These are phyloP conservation scores for Diplodia corticola DNA, from an alignment of 2,329 filamentous ascomycete species.

Conservation along the genomic window DNA sequence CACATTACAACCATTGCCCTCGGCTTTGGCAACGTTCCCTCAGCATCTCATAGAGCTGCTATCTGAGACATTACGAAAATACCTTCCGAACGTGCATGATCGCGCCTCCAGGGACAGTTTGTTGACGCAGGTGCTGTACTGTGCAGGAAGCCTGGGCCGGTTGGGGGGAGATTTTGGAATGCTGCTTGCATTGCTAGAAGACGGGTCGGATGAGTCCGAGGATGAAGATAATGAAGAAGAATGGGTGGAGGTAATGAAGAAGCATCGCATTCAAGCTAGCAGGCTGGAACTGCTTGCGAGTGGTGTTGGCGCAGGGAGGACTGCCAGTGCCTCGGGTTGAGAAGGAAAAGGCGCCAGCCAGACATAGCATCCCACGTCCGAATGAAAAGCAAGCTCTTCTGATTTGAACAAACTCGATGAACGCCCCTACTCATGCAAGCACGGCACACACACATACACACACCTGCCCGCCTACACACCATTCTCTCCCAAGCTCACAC, in stretches of 20 bases:
- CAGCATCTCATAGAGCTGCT: constrained; percentile 80
- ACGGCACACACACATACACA: background rate
- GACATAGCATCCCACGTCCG: background rate
- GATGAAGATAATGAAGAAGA: constrained; percentile 54
- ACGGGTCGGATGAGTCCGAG: constrained; percentile 48
- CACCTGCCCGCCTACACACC: background rate
- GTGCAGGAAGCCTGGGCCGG: constrained; percentile 84
- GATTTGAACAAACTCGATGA: background rate
- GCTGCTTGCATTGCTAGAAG: constrained; percentile 68
- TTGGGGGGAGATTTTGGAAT: constrained; percentile 92
- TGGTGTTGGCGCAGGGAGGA: constrained; percentile 41
- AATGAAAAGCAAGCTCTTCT: background rate
- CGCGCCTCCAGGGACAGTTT: constrained; percentile 80
- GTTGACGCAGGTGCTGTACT: constrained; percentile 89
- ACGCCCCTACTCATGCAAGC: background rate
- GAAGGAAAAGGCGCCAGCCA: background rate
- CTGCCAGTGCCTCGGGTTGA: background rate
- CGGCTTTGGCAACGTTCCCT: constrained; percentile 79
- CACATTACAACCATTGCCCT: constrained; percentile 61
- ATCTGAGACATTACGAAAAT: constrained; percentile 70
- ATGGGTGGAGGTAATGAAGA: constrained; percentile 87
- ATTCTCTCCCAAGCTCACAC: background rate
- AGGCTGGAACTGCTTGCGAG: constrained; percentile 62
- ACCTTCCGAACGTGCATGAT: constrained; percentile 80
- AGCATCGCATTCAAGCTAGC: constrained; percentile 81